A percentile compares a stretch with the other conserved stretches of the same genome.
These are phyloP conservation scores for Piloderma croceum DNA, from an alignment of 768 basidiomycete genomes.

Conservation along the genomic window DNA sequence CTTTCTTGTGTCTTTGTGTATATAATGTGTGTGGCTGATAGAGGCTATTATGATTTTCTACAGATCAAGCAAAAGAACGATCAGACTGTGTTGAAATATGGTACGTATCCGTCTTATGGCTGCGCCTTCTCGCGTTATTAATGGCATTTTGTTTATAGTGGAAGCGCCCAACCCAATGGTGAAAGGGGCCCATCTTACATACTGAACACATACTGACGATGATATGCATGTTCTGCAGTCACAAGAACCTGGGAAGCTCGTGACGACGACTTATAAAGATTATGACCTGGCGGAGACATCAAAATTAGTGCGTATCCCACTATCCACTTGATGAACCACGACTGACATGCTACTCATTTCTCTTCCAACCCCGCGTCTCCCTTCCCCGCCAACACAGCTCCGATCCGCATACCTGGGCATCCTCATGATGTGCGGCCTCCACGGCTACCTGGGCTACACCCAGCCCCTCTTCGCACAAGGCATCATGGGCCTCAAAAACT, in stretches of 20 bases:
- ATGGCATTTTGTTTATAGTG: slow-evolving; percentile 38
- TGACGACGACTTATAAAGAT: slow-evolving; percentile 89
- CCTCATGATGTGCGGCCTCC: slow-evolving; percentile 89
- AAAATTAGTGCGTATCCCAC: slow-evolving; percentile 57
- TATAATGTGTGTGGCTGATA: not conserved
- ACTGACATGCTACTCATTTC: not conserved
- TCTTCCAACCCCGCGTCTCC: not conserved
- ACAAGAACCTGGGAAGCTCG: slow-evolving; percentile 63
- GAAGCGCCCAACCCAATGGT: slow-evolving; percentile 77
- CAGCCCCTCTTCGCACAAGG: slow-evolving; percentile 95
- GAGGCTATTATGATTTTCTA: slow-evolving; percentile 1
- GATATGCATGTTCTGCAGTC: slow-evolving; percentile 41
- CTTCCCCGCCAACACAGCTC: slow-evolving; percentile 34
- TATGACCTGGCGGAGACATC: slow-evolving; percentile 89
- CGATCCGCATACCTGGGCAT: slow-evolving; percentile 66
- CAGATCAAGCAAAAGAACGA: slow-evolving; percentile 96
- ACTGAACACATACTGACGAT: no score
- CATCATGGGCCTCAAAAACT: slow-evolving; percentile 89
- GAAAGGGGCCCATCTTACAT: slow-evolving; percentile 16
- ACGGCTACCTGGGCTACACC: slow-evolving; percentile 91
- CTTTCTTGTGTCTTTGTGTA: not conserved
- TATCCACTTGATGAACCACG: slow-evolving; percentile 4
- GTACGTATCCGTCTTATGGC: slow-evolving; percentile 35
- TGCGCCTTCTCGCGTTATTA: not conserved
- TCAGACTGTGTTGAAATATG: slow-evolving; percentile 92